Base-by-base conservation (phyloP, 1,284 basidiomycete species). In the Leccinum subrobustum region DNA sequence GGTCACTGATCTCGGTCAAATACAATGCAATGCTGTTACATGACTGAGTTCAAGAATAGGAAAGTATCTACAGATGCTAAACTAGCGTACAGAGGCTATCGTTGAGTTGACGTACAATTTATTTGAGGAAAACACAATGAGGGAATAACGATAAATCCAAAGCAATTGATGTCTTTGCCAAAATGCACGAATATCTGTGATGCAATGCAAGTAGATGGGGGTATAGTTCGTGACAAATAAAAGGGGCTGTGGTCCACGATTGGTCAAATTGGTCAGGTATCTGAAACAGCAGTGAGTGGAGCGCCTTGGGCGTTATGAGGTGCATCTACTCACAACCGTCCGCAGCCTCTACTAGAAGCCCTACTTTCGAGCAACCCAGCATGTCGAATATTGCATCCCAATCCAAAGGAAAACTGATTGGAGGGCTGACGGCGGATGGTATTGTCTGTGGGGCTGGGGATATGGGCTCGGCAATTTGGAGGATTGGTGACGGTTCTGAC, bases 331-430 rank as follows among this genome's bases (percentile, higher is more conserved):
- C 27, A 70, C 71, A 64, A 25, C 44, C 57, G 29, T 37, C 37
- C 6, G n/a, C 8, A 20, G 11, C 29, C 27, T 60, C 57, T 16
- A 16, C 57, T 16, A 16, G 25, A 18, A n/a, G n/a, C 54, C 20
- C 16, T 9, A 27, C 16, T 9, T 61, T 31, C 20, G 62, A 65
- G 47, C 60, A 68, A 27, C 57, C 70, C 39, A 72, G 52, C 23
- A 73, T 31, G n/a, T 75, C 68, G 42, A 75, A 72, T 60, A 76
- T 75, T n/a, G 44, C 60, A 53, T 76, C 75, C 75, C 75, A 76
- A 55, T 76, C 74, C 14, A 76, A 65, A 33, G 65, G 73, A 37
- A 67, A 69, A 37, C 67, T 62, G 35, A 62, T 59, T 1, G 69
- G 65, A 9, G 70, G 61, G 18, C 14, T 58, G 52, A 60, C 11